Evolutionary conservation across 805 yeast genomes (phyloP).

Genomic region (Cyberlindnera xishuangbannaensis): DNA sequence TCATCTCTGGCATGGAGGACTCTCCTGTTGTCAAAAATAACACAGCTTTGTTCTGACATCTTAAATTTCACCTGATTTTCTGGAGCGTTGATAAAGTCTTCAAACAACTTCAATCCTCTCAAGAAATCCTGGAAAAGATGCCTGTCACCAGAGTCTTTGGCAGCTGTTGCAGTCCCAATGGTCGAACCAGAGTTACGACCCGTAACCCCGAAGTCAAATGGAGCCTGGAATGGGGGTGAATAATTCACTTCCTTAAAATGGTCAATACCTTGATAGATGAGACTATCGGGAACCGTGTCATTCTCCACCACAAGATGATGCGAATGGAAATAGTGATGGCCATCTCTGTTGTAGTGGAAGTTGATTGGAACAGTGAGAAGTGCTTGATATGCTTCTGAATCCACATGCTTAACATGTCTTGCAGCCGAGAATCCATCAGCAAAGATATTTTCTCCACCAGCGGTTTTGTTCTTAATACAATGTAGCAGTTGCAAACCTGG

Average conservation of each 20-base stretch:
- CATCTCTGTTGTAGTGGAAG: slow-evolving; percentile 59
- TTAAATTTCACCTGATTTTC: slow-evolving; percentile 49
- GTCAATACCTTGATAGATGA: slow-evolving; percentile 17
- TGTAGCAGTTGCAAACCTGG: slow-evolving; percentile 75
- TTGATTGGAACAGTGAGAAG: slow-evolving; percentile 58
- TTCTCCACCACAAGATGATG: slow-evolving; percentile 62
- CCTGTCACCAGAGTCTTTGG: slow-evolving; percentile 34
- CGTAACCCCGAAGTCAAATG: slow-evolving; percentile 54
- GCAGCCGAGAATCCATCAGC: slow-evolving; percentile 69
- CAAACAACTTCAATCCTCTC: slow-evolving; percentile 57
- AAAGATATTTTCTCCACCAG: slow-evolving; percentile 65
- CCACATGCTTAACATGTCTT: slow-evolving; percentile 43
- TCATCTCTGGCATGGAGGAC: slow-evolving; percentile 58
- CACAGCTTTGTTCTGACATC: slow-evolving; percentile 54
- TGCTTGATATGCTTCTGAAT: slow-evolving; percentile 60
- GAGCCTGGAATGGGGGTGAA: slow-evolving; percentile 83
- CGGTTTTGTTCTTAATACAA: slow-evolving; percentile 43
- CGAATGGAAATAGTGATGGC: slow-evolving; percentile 53
- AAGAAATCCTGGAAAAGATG: slow-evolving; percentile 47
- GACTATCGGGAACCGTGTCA: slow-evolving; percentile 20
- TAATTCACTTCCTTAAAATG: slow-evolving; percentile 57
- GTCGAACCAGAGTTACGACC: slow-evolving; percentile 18
- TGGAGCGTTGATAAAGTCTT: slow-evolving; percentile 46
- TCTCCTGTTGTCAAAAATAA: slow-evolving; percentile 66
- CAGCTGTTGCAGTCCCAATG: slow-evolving; percentile 25